phyloP scores from a whole-genome alignment of 805 yeast species.

The Saccharomycopsis oosterbeekiorum region DNA sequence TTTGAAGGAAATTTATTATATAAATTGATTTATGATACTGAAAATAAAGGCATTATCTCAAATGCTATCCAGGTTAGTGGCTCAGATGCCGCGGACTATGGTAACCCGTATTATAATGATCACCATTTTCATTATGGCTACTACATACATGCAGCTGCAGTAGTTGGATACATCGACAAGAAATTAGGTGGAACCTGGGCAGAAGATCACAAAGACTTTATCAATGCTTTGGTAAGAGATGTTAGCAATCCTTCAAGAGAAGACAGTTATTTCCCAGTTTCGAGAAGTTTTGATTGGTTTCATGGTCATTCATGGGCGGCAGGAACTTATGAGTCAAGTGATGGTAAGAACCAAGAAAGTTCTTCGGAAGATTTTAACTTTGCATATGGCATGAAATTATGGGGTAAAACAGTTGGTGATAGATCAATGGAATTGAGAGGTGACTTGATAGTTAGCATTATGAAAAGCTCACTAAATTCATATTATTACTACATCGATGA shows the following conservation, averaged over 20 bases:
- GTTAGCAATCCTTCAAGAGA: slow-evolving; percentile 49
- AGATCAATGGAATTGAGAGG: slow-evolving; percentile 43
- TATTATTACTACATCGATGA: slow-evolving; percentile 44
- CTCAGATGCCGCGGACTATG: slow-evolving; percentile 46
- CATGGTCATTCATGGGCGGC: slow-evolving; percentile 69
- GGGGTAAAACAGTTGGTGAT: slow-evolving; percentile 54
- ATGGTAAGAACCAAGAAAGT: slow-evolving; percentile 65
- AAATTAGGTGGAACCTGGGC: slow-evolving; percentile 46
- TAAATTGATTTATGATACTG: slow-evolving; percentile 48
- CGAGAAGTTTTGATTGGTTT: slow-evolving; percentile 60
- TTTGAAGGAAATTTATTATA: slow-evolving; percentile 32
- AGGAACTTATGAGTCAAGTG: slow-evolving; percentile 51
- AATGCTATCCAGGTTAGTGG: slow-evolving; percentile 25
- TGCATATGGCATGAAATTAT: slow-evolving; percentile 55
- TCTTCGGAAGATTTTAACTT: slow-evolving; percentile 63
- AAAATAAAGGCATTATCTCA: slow-evolving; percentile 47
- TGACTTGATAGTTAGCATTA: slow-evolving; percentile 46
- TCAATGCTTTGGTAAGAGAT: slow-evolving; percentile 54
- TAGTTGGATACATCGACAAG: slow-evolving; percentile 59
- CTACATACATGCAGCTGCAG: slow-evolving; percentile 73
- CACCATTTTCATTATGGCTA: slow-evolving; percentile 87
- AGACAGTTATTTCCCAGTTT: slow-evolving; percentile 52
- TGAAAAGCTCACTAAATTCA: slow-evolving; percentile 41
- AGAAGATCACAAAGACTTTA: slow-evolving; percentile 40
- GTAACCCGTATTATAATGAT: slow-evolving; percentile 71